Percentiles rank a stretch among this genome's conserved stretches.
phyloP scores from a whole-genome alignment of 495 filamentous ascomycete genomes.

The Oleoguttula mirabilis region DNA sequence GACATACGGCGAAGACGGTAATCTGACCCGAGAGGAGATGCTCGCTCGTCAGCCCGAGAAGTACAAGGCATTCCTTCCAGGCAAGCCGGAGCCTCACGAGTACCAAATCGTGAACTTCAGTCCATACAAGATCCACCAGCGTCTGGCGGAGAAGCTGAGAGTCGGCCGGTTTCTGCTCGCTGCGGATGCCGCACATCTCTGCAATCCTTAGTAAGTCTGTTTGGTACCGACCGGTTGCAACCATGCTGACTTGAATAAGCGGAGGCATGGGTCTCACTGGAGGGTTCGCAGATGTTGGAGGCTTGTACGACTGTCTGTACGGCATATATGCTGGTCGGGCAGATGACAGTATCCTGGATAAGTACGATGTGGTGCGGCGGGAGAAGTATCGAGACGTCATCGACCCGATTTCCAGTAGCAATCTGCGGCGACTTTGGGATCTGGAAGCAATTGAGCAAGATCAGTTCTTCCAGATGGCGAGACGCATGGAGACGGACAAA shows the following conservation, averaged over 20 bases:
- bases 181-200: slow-evolving; percentile 48
- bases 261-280: slow-evolving; percentile 51
- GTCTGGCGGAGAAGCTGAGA: slow-evolving; percentile 43
- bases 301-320: slow-evolving; percentile 42
- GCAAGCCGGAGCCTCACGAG: slow-evolving; percentile 42
- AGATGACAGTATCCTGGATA: slow-evolving; percentile 42
- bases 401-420: slow-evolving; percentile 42
- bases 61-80: slow-evolving; percentile 45
- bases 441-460: slow-evolving; percentile 31
- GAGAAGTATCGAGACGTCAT: slow-evolving; percentile 44
- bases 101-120: slow-evolving; percentile 43
- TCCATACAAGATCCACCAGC: slow-evolving; percentile 51
- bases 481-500: slow-evolving; percentile 12
- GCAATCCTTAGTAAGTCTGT: slow-evolving; percentile 37
- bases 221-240: neutral
- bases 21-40: slow-evolving; percentile 42
- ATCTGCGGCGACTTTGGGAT: slow-evolving; percentile 32
- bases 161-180: slow-evolving; percentile 43
- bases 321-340: slow-evolving; percentile 42
- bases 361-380: slow-evolving; percentile 44
- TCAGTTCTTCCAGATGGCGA: slow-evolving; percentile 30
- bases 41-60: slow-evolving; percentile 39
- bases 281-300: slow-evolving; percentile 47
- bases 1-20: slow-evolving; percentile 44
- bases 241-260: too few relatives aligned